Conservation (phyloP, 2,329 filamentous ascomycete genomes). For the Alternaria gansuensis region DNA sequence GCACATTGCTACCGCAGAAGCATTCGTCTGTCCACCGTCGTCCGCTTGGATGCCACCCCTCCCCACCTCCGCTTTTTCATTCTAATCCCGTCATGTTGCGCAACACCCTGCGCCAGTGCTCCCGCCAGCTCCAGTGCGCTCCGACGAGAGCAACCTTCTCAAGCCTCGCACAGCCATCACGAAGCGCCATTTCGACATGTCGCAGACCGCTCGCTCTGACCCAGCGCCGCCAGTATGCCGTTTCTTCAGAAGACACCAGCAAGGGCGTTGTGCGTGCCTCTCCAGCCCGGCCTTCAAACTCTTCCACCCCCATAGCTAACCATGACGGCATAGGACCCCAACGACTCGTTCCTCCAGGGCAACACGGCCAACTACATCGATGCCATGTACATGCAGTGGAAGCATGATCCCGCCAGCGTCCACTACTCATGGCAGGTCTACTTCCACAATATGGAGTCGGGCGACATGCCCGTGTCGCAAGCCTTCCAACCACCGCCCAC, state of each 20-base stretch:
- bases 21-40: slow-evolving; percentile 31
- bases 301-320: slow-evolving; percentile 38
- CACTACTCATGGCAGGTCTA: slow-evolving; percentile 99
- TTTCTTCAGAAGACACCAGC: slow-evolving; percentile 65
- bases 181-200: slow-evolving; percentile 57
- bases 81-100: slow-evolving; percentile 71
- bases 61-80: slow-evolving; percentile 28
- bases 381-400: slow-evolving; percentile 99
- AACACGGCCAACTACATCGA: slow-evolving; percentile 99
- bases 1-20: slow-evolving; percentile 32
- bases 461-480: slow-evolving; percentile 96
- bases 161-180: slow-evolving; percentile 51
- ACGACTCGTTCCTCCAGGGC: slow-evolving; percentile 94
- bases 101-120: slow-evolving; percentile 71
- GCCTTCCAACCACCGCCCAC: slow-evolving; percentile 96
- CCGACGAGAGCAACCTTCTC: slow-evolving; percentile 57
- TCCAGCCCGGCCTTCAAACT: slow-evolving; percentile 21
- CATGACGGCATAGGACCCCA: slow-evolving; percentile 70
- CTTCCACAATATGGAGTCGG: slow-evolving; percentile 99
- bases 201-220: slow-evolving; percentile 58
- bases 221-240: slow-evolving; percentile 66
- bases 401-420: slow-evolving; percentile 88
- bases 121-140: slow-evolving; percentile 70
- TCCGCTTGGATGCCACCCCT: slow-evolving; percentile 46
- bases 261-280: slow-evolving; percentile 66